Evolutionary conservation across 2,329 filamentous ascomycete species (phyloP).

Genomic region (Amauroascus niger): DNA sequence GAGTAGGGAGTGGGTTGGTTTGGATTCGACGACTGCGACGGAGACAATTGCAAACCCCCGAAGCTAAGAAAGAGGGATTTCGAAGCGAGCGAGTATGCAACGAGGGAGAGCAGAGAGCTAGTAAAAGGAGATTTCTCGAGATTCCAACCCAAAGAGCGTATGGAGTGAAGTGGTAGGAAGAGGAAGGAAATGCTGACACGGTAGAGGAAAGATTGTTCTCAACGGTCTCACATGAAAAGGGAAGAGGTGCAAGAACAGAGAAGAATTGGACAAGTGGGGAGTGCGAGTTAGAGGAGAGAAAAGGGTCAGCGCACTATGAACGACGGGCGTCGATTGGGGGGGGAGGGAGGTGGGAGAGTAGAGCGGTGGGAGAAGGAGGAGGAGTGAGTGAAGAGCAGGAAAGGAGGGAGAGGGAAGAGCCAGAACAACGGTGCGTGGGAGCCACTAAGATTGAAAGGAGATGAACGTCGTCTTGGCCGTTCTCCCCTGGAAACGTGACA

Average conservation of each 20-base stretch:
- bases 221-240: neutral
- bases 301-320: neutral
- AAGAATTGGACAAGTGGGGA: slow-evolving; percentile 11
- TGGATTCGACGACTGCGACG: neutral
- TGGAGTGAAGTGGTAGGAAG: slow-evolving; percentile 15
- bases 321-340: neutral
- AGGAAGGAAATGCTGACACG: neutral
- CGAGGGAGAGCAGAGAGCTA: slow-evolving; percentile 17
- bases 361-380: slow-evolving; percentile 18
- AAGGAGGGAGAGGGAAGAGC: slow-evolving; percentile 23
- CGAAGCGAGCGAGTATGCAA: slow-evolving; percentile 21
- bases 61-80: slow-evolving; percentile 13
- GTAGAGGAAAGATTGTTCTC: neutral
- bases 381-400: slow-evolving; percentile 20
- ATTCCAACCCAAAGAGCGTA: slow-evolving; percentile 3
- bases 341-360: too few species aligned
- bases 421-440: slow-evolving; percentile 29
- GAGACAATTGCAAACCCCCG: slow-evolving; percentile 1
- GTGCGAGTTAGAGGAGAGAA: slow-evolving; percentile 13
- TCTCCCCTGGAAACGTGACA: slow-evolving; percentile 15
- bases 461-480: slow-evolving; percentile 10
- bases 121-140: neutral
- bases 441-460: slow-evolving; percentile 23
- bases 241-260: slow-evolving; percentile 8
- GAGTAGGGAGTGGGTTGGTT: neutral